Evolutionary conservation across 2,329 filamentous ascomycete genomes (phyloP), one percentile per base, ranked within the genome.

Genomic region (Penicillium sp.): DNA sequence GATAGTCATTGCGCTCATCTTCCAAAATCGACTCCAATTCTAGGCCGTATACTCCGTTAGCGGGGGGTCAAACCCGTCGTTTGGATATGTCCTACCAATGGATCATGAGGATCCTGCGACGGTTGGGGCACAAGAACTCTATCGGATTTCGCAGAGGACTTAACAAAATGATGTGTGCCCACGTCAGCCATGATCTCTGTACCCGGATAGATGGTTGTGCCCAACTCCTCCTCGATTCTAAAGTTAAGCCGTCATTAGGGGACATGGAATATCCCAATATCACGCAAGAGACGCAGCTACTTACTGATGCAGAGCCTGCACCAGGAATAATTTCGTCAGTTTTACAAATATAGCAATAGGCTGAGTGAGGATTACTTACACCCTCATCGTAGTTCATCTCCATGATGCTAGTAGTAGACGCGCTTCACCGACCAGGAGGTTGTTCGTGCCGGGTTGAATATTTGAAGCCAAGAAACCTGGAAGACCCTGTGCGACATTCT

Each of bases 91-190:
- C 64, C 28, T 63, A 75, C 72, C 40, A 81, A 62, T 14, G 78
- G 78, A 67, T 81, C 78, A 62, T 78, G 68, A 8, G 73, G 74
- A 52, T 79, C 71, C 29, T 73, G 68, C 1, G 77, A 79, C 5
- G 80, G 80, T 57, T 82, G 80, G 23, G 80, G 80, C 9, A 82
- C 78, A n/a, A 83, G 69, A 14, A 81, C 79, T 29, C 77, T 72
- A 19, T 70, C 67, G 19, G 71, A 70, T 23, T 66, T 64, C 18
- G 69, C 67, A 19, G 77, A 75, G 63, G 73, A 67, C 56, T 87
- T 87, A 64, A 87, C 83, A 63, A 88, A 88, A 68, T 87, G 85
- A 69, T 86, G 83, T 1, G 75, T 74, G 18, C 83, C 84, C 33
- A 87, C 79, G 75, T 88, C 82, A 8, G 77, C 71, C 83, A 85